phyloP scores from a whole-genome alignment of 768 basidiomycete genomes.

The Hericium erinaceus region DNA sequence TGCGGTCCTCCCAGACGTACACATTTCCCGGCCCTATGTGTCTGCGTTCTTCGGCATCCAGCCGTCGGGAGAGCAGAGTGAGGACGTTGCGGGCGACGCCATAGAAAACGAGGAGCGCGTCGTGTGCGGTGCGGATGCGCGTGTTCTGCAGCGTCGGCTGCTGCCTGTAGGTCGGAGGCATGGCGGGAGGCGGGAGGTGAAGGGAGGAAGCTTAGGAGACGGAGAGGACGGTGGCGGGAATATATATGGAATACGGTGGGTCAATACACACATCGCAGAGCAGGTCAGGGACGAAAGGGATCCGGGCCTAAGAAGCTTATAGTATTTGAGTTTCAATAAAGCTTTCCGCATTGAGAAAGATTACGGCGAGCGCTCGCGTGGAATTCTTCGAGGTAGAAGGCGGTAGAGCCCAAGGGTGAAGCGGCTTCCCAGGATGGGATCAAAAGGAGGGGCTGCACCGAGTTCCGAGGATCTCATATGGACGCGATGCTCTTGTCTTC shows the following conservation, averaged over 20 bases:
- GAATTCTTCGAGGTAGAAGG: neutral
- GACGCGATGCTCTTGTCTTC: neutral
- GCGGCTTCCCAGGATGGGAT: neutral
- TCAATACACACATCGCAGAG: neutral
- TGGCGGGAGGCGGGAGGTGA: constrained; percentile 11
- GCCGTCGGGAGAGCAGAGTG: constrained; percentile 65
- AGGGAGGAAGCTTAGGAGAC: constrained; percentile 8
- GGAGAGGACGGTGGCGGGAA: neutral
- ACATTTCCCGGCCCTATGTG: constrained; percentile 43
- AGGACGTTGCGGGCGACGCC: constrained; percentile 55
- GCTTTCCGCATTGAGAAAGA: constrained; percentile 14
- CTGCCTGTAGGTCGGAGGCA: constrained; percentile 38
- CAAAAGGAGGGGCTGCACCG: too few species aligned
- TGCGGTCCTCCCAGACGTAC: constrained; percentile 67
- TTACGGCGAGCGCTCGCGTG: constrained; percentile 14
- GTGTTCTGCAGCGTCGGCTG: constrained; percentile 63
- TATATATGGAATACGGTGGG: neutral
- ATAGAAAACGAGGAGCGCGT: constrained; percentile 76
- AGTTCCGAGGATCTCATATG: too few species aligned
- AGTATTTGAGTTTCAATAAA: constrained; percentile 15
- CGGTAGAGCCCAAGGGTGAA: constrained; percentile 6
- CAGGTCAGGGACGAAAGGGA: constrained; percentile 15
- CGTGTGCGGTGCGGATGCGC: constrained; percentile 67
- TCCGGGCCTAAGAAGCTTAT: constrained; percentile 16
- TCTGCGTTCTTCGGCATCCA: constrained; percentile 61